phyloP scores from a whole-genome alignment of 2,329 filamentous ascomycete species.

The Byssochlamys sp. region DNA sequence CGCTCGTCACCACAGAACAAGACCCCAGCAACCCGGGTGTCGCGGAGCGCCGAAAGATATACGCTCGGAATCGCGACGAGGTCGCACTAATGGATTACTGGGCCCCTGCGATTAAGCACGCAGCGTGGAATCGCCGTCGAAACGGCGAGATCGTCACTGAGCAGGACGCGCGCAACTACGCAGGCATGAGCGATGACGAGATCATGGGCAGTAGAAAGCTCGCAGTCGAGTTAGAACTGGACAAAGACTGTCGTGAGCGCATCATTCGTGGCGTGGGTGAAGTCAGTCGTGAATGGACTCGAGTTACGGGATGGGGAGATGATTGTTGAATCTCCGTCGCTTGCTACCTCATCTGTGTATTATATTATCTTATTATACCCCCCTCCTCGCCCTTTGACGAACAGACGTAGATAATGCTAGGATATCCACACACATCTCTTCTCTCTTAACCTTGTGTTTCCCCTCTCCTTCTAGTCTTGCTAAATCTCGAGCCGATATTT shows the following conservation, averaged over 20 bases:
- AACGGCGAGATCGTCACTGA: conserved; percentile 11
- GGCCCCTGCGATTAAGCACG: conserved; percentile 26
- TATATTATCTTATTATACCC: too few relatives aligned
- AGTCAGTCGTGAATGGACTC: conserved; percentile 14
- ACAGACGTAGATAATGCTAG: too few relatives aligned
- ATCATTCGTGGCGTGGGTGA: conserved; percentile 15
- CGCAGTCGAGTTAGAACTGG: conserved; percentile 9
- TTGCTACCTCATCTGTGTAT: too few relatives aligned
- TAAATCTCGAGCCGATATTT: too few relatives aligned
- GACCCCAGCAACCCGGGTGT: neutral
- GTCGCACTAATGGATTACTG: conserved; percentile 21
- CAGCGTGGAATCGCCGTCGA: conserved; percentile 21
- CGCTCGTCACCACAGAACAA: conserved; percentile 5
- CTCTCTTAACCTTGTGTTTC: too few relatives aligned
- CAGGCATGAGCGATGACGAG: conserved; percentile 3
- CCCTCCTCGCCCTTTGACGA: too few relatives aligned
- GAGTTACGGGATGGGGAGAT: conserved; percentile 17
- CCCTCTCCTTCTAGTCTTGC: too few relatives aligned
- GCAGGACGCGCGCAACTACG: conserved; percentile 8
- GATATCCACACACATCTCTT: too few relatives aligned
- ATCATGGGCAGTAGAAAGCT: neutral
- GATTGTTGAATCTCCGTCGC: conserved; percentile 3
- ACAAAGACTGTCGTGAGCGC: conserved; percentile 13
- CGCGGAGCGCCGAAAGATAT: conserved; percentile 9
- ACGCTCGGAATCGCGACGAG: conserved; percentile 19